phyloP scores from a whole-genome alignment of 352 stramenopile genomes.

The Pythium phragmitis region DNA sequence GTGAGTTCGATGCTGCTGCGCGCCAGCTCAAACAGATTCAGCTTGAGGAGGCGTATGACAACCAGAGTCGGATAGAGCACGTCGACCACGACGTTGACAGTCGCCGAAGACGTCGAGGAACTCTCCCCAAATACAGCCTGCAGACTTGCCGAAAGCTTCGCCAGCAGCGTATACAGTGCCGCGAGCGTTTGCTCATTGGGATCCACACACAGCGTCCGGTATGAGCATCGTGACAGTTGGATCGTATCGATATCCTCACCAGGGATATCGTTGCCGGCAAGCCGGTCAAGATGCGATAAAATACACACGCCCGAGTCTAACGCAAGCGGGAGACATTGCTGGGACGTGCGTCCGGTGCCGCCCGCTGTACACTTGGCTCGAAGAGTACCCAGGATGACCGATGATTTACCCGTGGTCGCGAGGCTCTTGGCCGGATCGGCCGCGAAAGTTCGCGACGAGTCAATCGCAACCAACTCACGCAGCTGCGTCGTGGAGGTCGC shows the following conservation, averaged over 20 bases:
- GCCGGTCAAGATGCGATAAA: constrained; percentile 73
- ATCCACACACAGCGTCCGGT: constrained; percentile 81
- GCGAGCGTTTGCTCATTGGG: constrained; percentile 72
- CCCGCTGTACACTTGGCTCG: constrained; percentile 40
- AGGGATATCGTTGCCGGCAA: constrained; percentile 75
- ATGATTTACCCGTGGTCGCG: constrained; percentile 54
- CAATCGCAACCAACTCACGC: constrained; percentile 32
- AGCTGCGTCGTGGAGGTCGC: constrained; percentile 28
- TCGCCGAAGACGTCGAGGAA: background rate
- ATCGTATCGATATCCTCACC: constrained; percentile 71
- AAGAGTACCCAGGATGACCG: constrained; percentile 47
- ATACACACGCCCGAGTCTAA: constrained; percentile 72
- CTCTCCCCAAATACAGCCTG: constrained; percentile 16
- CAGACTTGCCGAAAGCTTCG: constrained; percentile 37
- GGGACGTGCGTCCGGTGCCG: constrained; percentile 25
- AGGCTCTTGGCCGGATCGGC: constrained; percentile 50
- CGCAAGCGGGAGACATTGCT: constrained; percentile 50
- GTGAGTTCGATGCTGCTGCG: constrained; percentile 61
- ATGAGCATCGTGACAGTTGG: constrained; percentile 73
- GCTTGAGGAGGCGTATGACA: constrained; percentile 70
- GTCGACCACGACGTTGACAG: constrained; percentile 33
- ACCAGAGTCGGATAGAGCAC: constrained; percentile 76
- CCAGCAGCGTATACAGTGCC: constrained; percentile 53
- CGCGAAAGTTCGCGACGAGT: constrained; percentile 40
- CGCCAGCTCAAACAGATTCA: constrained; percentile 89